Evolutionary conservation across 441 rosid species (phyloP).

Genomic region (Hypseocharis bilobata): DNA sequence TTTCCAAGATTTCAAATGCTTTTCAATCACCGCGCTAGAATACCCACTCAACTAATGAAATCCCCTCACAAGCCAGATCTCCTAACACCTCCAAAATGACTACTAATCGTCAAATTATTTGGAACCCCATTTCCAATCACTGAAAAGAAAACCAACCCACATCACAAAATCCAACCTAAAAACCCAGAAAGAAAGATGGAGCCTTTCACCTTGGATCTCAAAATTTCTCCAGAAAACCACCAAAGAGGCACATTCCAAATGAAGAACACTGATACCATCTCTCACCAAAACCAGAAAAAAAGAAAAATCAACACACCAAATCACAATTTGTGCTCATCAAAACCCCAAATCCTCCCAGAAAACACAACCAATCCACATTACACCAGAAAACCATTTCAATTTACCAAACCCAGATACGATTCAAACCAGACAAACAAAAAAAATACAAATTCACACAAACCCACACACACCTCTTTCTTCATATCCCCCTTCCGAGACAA

Average conservation of each 20-base stretch:
- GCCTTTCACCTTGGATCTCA: not conserved
- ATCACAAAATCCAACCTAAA: not conserved
- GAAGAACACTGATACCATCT: not conserved
- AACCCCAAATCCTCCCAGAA: conserved; percentile 4
- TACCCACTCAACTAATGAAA: not conserved
- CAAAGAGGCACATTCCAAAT: not conserved
- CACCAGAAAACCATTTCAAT: conserved; percentile 17
- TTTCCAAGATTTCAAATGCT: not conserved
- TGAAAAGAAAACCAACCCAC: not conserved
- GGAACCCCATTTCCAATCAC: no score
- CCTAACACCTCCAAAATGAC: not conserved
- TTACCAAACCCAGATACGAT: conserved; percentile 1
- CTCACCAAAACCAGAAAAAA: not conserved
- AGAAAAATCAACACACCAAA: not conserved
- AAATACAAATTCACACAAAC: not conserved
- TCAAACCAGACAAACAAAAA: not conserved
- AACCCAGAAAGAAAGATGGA: not conserved
- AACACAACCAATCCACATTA: conserved; percentile 2
- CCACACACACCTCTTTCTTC: conserved; percentile 53
- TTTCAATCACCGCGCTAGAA: not conserved
- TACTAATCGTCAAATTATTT: not conserved
- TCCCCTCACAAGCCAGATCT: not conserved
- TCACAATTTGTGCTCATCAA: not conserved
- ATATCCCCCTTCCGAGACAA: conserved; percentile 53
- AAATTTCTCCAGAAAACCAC: not conserved